Base-by-base conservation (phyloP, 352 stramenopile species). In the Globisporangium barbulae region DNA sequence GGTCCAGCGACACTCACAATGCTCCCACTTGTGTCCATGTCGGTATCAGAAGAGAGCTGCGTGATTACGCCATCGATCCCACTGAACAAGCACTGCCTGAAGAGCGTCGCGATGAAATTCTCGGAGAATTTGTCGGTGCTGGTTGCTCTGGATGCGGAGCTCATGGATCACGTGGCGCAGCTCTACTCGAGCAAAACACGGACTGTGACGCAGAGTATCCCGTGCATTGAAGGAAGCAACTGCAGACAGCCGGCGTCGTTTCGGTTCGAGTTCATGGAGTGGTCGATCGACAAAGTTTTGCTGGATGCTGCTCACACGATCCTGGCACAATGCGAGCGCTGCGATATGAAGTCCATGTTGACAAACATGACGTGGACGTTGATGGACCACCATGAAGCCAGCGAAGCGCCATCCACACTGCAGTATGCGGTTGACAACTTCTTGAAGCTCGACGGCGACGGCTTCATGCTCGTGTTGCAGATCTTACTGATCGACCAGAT, bases 221-320 rank as follows among this genome's bases (percentile, higher is more conserved):
- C 79, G 4, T 96, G 88, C 33, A 56, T 78, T 4, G 81, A 92
- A 73, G 84, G 81, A n/a, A 74, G 77, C 21, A 90, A 83, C 47
- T 96, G 88, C 53, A 74, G 78, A 13, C 78, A 73, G 13, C 79
- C 88, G 15, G 83, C 78, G 2, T 71, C 73, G 17, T 92, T 93
- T 57, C 81, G 79, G 21, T 91, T 96, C 56, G 88, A 94, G 59
- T 96, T 92, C 30, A 74, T 85, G 9, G 88, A 96, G 65, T 93
- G 88, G 85, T 76, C 82, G 31, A 86, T 91, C 25, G 84, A 94
- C 67, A 78, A 79, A 2, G 64, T 81, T 35, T 63, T 91, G 54
- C 73, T 82, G 53, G 83, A 94, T 55, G 76, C 81, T 5, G 77
- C 90, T 8, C 66, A 90, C 42, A 82, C 78, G 13, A 91, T 89